These are phyloP conservation scores for Barnettozyma wickerhamii DNA, from an alignment of 805 yeast genomes.

Conservation along the genomic window DNA sequence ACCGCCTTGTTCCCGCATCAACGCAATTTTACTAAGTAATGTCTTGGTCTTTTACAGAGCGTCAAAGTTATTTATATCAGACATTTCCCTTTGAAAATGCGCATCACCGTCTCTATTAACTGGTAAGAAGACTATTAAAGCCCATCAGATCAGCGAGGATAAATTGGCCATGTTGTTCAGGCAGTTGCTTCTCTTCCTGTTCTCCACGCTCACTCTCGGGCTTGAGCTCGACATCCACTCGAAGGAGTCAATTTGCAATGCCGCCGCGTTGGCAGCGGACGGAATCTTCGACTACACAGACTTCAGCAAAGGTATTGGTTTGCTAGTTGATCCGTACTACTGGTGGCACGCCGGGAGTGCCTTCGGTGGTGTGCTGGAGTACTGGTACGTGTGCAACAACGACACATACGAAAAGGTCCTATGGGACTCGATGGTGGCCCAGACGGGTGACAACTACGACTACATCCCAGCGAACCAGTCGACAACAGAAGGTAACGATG, in stretches of 20 bases:
- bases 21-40: too few species aligned
- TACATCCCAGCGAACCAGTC: slow-evolving; percentile 60
- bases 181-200: neutral
- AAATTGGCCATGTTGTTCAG: neutral
- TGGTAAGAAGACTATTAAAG: too few species aligned
- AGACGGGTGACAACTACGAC: slow-evolving; percentile 44
- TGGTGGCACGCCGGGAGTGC: slow-evolving; percentile 96
- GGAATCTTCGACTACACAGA: slow-evolving; percentile 61
- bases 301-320: slow-evolving; percentile 76
- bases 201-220: slow-evolving; percentile 5
- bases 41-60: too few species aligned
- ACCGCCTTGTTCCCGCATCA: too few species aligned
- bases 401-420: slow-evolving; percentile 55
- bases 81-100: too few species aligned
- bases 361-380: slow-evolving; percentile 62
- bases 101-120: too few species aligned
- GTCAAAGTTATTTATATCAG: too few species aligned
- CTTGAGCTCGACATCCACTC: slow-evolving; percentile 32
- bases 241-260: slow-evolving; percentile 50
- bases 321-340: slow-evolving; percentile 56
- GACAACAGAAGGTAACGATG: slow-evolving; percentile 68
- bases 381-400: slow-evolving; percentile 66
- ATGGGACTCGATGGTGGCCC: slow-evolving; percentile 47
- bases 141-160: too few species aligned
- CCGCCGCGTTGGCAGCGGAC: slow-evolving; percentile 49